Evolutionary conservation across 495 filamentous ascomycete genomes (phyloP), one percentile per base, ranked within the genome.

Genomic region (Neurospora sp.): DNA sequence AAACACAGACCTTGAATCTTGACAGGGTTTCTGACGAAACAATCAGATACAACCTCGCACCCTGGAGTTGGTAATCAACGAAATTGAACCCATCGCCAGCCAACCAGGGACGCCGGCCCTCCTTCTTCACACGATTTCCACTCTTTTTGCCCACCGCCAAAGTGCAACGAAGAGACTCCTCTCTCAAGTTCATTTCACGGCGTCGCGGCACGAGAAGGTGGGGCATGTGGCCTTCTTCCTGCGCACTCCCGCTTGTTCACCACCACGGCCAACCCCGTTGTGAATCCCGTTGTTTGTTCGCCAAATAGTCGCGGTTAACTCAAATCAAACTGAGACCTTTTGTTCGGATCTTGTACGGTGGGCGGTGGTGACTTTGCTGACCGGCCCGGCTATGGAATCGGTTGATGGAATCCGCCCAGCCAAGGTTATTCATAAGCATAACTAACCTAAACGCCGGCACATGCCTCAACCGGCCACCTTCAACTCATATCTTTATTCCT

Each of bases 41-140:
- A 6, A 34, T 31, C 24, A 34, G 54, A 34, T 66, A 66, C 54
- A 66, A 59, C 70, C 43, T 70, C 71, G 37, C 73, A 76, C 73
- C 77, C 77, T 73, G 77, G 78, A 80, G 79, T 80, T 80, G 78
- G 78, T 80, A 77, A 80, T 74, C 74, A 76, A 34, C 21, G 17
- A 69, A 54, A 66, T 66, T 34, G 54, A 34, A 66, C 15, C 54
- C 28, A 66, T 66, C 28, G 54, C 54, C 54, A 66, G 54, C 54
- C 54, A 66, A 66, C 54, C 54, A 66, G 54, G 54, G 28, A 34
- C 54, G 24, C 24, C 54, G 54, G 54, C 54, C 28, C 28, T 66
- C 54, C 54, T 66, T 31, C 54, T 66, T 66, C 54, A 4, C 28
- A 34, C 54, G 3, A 66, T 66, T 34, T 36, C 54, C 54, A 66